These are phyloP conservation scores for Agaricus sinodeliciosus DNA, from an alignment of 768 basidiomycete species.

Conservation along the genomic window DNA sequence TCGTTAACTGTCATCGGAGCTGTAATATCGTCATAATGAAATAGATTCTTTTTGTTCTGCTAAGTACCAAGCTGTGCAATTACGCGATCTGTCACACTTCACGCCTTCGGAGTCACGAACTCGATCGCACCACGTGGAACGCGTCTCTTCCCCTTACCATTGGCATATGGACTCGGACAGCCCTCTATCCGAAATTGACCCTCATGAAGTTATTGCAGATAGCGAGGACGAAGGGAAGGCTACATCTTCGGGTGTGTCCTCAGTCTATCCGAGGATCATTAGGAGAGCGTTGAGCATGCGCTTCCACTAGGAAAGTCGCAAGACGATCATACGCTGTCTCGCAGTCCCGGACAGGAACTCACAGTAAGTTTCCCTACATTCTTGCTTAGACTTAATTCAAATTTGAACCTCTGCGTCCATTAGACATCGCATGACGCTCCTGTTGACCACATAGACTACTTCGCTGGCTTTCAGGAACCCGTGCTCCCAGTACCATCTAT, in stretches of 20 bases:
- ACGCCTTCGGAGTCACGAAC: neutral
- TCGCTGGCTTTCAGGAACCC: conserved; percentile 8
- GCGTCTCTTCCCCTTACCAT: neutral
- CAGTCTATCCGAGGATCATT: neutral
- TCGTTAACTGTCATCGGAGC: conserved; percentile 2
- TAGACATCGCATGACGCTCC: neutral
- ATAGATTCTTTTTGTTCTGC: neutral
- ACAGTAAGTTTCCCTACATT: neutral
- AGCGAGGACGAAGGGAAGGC: conserved; percentile 25
- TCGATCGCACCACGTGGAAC: neutral
- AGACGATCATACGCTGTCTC: neutral
- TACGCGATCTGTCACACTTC: neutral
- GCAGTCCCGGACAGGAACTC: neutral
- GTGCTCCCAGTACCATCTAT: conserved; percentile 24
- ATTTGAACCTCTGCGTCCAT: neutral
- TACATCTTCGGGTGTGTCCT: neutral
- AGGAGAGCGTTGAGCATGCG: neutral
- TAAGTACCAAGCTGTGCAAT: neutral
- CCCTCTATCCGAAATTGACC: conserved; percentile 17
- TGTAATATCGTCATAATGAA: conserved; percentile 8
- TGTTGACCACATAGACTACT: conserved; percentile 6
- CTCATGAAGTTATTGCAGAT: conserved; percentile 42
- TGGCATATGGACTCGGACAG: neutral
- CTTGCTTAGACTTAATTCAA: neutral
- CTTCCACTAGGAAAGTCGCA: neutral